Base-by-base conservation (phyloP, 2,329 filamentous ascomycete species). In the Colletotrichum somersetense region DNA sequence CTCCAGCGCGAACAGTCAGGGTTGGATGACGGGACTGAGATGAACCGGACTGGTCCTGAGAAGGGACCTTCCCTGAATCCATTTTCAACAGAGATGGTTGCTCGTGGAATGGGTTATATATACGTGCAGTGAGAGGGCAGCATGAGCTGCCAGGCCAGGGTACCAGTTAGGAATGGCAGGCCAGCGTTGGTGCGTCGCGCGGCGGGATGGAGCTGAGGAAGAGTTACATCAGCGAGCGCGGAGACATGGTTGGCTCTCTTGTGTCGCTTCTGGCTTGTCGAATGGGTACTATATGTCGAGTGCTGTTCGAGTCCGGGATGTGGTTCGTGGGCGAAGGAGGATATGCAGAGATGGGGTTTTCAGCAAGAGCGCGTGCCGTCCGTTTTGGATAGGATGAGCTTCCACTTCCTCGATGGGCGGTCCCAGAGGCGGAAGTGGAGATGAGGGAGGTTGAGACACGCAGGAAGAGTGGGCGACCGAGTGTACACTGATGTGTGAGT, bases 201-300 rank as follows among this genome's bases (percentile, higher is more conserved):
- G 53, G 71, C 44, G 53, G 62, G 58, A 67, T 55, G 50, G 53
- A 48, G 26, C 59, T 55, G 52, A 57, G 42, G 52, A 64, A 53
- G 48, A 59, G 65, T 73, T 58, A 73, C 44, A 73, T 53, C 59
- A 73, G 61, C 61, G 59, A 52, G n/a, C 63, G 68, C 68, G 56
- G 71, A 73, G 68, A 56, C 71, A 73, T 73, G 64, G 50, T 56
- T 46, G 57, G 67, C n/a, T 58, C 58, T 20, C 6, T 23, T 57
- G 56, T 55, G 50, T 67, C 56, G 69, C 70, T 59, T 52, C 65
- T 67, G 53, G 58, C 62, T 46, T 64, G 44, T 33, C 35, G 38
- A 40, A 35, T 26, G 18, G 10, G 57, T 30, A 59, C 48, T 48
- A 50, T 46, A 23, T 68, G 59, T 64, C 66, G 53, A 69, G 52